These are phyloP conservation scores for Phytophthora sansomeana DNA, from an alignment of 352 stramenopile species.

Conservation along the genomic window DNA sequence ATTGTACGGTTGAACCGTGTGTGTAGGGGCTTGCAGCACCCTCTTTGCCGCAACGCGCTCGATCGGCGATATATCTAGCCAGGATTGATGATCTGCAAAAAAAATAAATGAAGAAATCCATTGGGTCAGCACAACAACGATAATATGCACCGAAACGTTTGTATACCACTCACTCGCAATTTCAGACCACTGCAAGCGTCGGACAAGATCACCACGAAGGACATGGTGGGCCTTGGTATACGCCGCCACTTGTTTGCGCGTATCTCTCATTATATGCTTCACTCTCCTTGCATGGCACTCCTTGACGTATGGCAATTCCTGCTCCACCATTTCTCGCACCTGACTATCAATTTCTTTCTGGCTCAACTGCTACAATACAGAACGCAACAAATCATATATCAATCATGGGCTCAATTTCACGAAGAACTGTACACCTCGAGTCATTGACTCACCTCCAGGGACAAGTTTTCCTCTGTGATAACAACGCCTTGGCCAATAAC, in stretches of 20 bases:
- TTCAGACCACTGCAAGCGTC: constrained; percentile 38
- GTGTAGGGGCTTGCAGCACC: constrained; percentile 24
- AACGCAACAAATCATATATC: constrained; percentile 1
- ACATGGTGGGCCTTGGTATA: constrained; percentile 33
- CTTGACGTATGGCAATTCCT: constrained; percentile 44
- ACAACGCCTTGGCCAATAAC: constrained; percentile 21
- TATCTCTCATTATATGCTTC: constrained; percentile 39
- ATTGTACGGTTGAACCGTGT: constrained; percentile 34
- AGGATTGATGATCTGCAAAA: constrained; percentile 39
- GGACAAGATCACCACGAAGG: constrained; percentile 34
- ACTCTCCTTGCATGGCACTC: constrained; percentile 54
- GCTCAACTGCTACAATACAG: constrained; percentile 18
- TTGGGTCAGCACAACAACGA: neutral
- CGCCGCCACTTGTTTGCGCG: constrained; percentile 39
- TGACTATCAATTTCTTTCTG: constrained; percentile 40
- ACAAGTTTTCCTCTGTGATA: constrained; percentile 30
- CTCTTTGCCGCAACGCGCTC: constrained; percentile 45
- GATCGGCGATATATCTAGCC: constrained; percentile 33
- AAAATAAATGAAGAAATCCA: constrained; percentile 3
- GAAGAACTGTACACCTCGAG: neutral
- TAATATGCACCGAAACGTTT: neutral
- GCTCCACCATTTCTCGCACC: constrained; percentile 44
- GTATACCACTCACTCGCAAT: constrained; percentile 40
- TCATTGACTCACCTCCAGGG: constrained; percentile 24
- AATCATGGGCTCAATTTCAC: neutral